Evolutionary conservation across 139 green algal genomes (phyloP), one percentile per base, ranked within the genome.

Genomic region (Volvox reticuliferus): DNA sequence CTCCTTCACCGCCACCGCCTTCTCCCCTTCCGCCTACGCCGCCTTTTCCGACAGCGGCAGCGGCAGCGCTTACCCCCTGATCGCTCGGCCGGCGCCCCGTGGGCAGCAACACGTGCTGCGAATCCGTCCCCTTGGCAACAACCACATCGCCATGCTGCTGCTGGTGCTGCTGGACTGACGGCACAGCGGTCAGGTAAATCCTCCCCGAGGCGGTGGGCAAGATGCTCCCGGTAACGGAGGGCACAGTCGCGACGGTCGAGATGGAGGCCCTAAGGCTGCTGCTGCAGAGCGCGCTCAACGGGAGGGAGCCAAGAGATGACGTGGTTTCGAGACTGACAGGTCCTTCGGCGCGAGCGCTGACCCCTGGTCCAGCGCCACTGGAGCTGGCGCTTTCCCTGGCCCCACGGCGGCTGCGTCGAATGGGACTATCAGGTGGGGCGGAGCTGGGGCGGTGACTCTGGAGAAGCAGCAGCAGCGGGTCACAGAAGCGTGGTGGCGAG

Each of bases 371-470:
- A 30, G 32, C 24, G 71, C 19, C 65, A 73, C 71, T 36, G 71
- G 28, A 33, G 20, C 28, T 30, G 28, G 71, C n/a, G 71, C 71
- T 24, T 17, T 81, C 75, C 75, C 20, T 26, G 17, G 32, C 2
- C 20, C 30, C 75, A 20, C 75, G 75, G 1, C 75, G 75, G 32
- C 32, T 81, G 75, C 75, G 75, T 3, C 75, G 75, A 12, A 81
- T 24, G 32, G 75, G 75, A 44, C 80, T 86, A 30, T 73, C 55
- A 26, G 80, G 50, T 12, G 80, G 80, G 26, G 80, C 80, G 26
- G 80, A 86, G 50, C 80, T 86, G 80, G 80, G 80, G 26, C 80
- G 80, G 55, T 71, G 50, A 5, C 50, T 73, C 80, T 86, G 55
- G 50, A 73, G 65, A 28, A 73, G 12, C 65, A 30, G 26, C 14